A percentile compares a stretch with the other conserved stretches of the same genome.
Conservation (phyloP, 495 filamentous ascomycete species). For the Penicillium steckii region DNA sequence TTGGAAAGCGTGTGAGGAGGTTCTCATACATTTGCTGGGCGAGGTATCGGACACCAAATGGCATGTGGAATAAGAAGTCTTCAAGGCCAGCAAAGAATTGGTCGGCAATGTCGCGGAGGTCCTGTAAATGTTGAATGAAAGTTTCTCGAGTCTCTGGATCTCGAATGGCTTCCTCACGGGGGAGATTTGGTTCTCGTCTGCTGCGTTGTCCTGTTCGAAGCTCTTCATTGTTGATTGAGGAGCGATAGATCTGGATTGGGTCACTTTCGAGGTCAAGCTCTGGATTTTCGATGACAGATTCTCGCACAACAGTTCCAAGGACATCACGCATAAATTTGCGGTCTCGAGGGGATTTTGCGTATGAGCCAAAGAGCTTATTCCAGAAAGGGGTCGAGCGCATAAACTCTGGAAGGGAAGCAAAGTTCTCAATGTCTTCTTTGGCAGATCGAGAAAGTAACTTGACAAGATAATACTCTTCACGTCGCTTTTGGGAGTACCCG, state of each 20-base stretch:
- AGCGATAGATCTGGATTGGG: slow-evolving; percentile 95
- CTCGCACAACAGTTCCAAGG: slow-evolving; percentile 75
- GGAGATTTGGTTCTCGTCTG: slow-evolving; percentile 72
- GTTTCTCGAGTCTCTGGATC: slow-evolving; percentile 87
- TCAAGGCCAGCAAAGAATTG: slow-evolving; percentile 81
- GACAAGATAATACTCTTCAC: slow-evolving; percentile 95
- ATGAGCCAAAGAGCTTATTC: slow-evolving; percentile 79
- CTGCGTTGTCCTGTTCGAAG: slow-evolving; percentile 85
- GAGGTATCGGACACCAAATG: slow-evolving; percentile 88
- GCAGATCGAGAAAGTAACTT: slow-evolving; percentile 82
- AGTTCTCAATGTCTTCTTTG: slow-evolving; percentile 81
- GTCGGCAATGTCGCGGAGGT: slow-evolving; percentile 89
- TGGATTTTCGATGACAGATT: slow-evolving; percentile 88
- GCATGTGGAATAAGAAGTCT: slow-evolving; percentile 81
- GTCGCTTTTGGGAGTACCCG: slow-evolving; percentile 92
- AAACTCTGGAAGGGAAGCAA: slow-evolving; percentile 75
- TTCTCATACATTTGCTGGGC: slow-evolving; percentile 82
- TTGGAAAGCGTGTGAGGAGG: slow-evolving; percentile 70
- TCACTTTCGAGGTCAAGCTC: slow-evolving; percentile 93
- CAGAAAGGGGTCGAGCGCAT: slow-evolving; percentile 91
- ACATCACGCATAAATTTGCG: slow-evolving; percentile 88
- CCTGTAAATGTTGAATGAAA: slow-evolving; percentile 90
- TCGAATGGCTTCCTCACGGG: slow-evolving; percentile 87
- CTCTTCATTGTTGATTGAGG: slow-evolving; percentile 94
- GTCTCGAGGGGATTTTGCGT: slow-evolving; percentile 88